Evolutionary conservation across 352 stramenopile genomes (phyloP).

Genomic region (Globisporangium solare): DNA sequence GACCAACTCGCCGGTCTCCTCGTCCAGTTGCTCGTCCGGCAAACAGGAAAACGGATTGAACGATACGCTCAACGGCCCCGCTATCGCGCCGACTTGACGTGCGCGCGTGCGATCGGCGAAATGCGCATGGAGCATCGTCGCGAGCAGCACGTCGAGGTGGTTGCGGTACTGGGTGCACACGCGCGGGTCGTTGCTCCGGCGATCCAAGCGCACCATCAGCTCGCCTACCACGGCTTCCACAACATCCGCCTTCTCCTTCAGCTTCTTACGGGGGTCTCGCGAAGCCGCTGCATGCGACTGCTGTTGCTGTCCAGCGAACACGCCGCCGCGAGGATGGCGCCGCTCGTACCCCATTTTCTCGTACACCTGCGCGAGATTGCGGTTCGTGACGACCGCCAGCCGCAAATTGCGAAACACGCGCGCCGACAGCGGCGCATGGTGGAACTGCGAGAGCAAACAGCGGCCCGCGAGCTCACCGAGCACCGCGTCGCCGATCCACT

Average conservation of each 20-base stretch:
- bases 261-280: conserved; percentile 18
- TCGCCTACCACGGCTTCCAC: conserved; percentile 67
- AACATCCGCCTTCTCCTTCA: conserved; percentile 63
- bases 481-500: conserved; percentile 76
- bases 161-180: conserved; percentile 23
- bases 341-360: conserved; percentile 60
- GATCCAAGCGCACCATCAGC: conserved; percentile 45
- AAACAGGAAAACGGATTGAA: conserved; percentile 67
- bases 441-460: conserved; percentile 64
- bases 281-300: not conserved
- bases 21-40: conserved; percentile 53
- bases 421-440: conserved; percentile 42
- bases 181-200: conserved; percentile 19
- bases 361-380: conserved; percentile 63
- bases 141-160: conserved; percentile 52
- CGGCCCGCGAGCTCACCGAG: conserved; percentile 65
- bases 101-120: conserved; percentile 39
- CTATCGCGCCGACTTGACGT: conserved; percentile 19
- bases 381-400: conserved; percentile 58
- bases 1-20: conserved; percentile 46
- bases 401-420: conserved; percentile 66
- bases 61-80: conserved; percentile 35
- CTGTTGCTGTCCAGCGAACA: not conserved
- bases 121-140: conserved; percentile 51
- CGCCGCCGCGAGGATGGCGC: conserved; percentile 5